phyloP scores from a whole-genome alignment of 192 early-diverging fungal species.

The Backusella tuberculispora region DNA sequence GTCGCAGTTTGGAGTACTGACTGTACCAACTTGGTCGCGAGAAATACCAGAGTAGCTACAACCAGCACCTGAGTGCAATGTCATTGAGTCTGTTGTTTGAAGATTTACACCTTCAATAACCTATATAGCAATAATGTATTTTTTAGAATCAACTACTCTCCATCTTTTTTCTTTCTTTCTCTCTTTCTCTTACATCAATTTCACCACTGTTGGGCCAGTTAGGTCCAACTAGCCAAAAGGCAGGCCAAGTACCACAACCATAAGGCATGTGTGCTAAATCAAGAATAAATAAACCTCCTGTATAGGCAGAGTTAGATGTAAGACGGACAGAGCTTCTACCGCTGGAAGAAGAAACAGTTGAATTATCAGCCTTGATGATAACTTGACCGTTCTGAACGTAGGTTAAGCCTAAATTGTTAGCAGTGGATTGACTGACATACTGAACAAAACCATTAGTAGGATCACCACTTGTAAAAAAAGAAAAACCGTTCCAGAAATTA shows the following conservation, averaged over 20 bases:
- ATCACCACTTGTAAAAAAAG: constrained; percentile 38
- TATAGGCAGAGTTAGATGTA: constrained; percentile 21
- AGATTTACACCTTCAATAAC: constrained; percentile 51
- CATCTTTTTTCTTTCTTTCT: neutral
- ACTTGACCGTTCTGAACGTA: neutral
- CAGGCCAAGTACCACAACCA: constrained; percentile 57
- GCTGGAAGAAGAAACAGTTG: constrained; percentile 8
- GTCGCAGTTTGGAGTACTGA: neutral
- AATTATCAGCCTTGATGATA: constrained; percentile 26
- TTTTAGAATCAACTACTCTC: neutral
- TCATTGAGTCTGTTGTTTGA: constrained; percentile 31
- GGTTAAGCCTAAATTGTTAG: constrained; percentile 15
- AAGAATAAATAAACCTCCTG: constrained; percentile 36
- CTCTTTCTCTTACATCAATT: constrained; percentile 35
- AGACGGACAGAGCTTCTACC: constrained; percentile 39
- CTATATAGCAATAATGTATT: neutral
- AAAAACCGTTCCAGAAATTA: constrained; percentile 42
- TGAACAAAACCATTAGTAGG: constrained; percentile 43
- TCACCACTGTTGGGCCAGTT: constrained; percentile 52
- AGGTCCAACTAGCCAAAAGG: constrained; percentile 50
- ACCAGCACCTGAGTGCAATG: constrained; percentile 37
- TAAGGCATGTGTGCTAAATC: constrained; percentile 43
- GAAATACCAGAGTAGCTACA: constrained; percentile 39
- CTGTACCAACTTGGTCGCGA: neutral
- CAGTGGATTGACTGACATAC: constrained; percentile 32